These are phyloP conservation scores for Calocybe gambosa DNA, from an alignment of 1,284 basidiomycete species.

Conservation along the genomic window DNA sequence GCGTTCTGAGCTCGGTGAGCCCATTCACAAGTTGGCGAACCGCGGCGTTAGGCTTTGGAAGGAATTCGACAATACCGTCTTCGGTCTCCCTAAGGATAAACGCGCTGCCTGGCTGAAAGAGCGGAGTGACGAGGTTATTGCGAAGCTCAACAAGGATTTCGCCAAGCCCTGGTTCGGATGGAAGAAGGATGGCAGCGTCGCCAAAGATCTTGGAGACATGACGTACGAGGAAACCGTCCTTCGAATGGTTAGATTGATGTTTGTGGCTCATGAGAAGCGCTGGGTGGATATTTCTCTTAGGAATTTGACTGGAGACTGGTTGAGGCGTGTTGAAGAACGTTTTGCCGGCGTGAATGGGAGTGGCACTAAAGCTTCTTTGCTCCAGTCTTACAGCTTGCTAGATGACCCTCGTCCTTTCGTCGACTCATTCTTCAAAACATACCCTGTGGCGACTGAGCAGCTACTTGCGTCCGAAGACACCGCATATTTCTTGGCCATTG, in stretches of 20 bases:
- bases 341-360: constrained; percentile 88
- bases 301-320: constrained; percentile 95
- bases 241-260: constrained; percentile 91
- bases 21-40: constrained; percentile 98
- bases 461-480: constrained; percentile 94
- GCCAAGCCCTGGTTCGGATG: constrained; percentile 95
- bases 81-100: constrained; percentile 94
- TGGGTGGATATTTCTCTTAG: constrained; percentile 95
- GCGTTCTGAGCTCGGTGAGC: constrained; percentile 95
- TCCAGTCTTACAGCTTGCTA: constrained; percentile 86
- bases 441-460: constrained; percentile 79
- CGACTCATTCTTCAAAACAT: constrained; percentile 79
- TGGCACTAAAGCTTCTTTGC: constrained; percentile 72
- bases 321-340: constrained; percentile 93
- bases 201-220: constrained; percentile 90
- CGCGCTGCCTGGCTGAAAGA: constrained; percentile 82
- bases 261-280: constrained; percentile 82
- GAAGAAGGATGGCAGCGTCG: constrained; percentile 86
- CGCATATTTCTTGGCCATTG: constrained; percentile 92
- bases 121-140: constrained; percentile 86
- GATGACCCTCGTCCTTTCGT: constrained; percentile 81
- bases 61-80: constrained; percentile 96
- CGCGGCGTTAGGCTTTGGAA: constrained; percentile 97
- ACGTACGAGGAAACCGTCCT: constrained; percentile 96
- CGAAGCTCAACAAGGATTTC: constrained; percentile 92